These are phyloP conservation scores for Arctium lappa DNA, from an alignment of 129 eudicot genomes.

Conservation along the genomic window DNA sequence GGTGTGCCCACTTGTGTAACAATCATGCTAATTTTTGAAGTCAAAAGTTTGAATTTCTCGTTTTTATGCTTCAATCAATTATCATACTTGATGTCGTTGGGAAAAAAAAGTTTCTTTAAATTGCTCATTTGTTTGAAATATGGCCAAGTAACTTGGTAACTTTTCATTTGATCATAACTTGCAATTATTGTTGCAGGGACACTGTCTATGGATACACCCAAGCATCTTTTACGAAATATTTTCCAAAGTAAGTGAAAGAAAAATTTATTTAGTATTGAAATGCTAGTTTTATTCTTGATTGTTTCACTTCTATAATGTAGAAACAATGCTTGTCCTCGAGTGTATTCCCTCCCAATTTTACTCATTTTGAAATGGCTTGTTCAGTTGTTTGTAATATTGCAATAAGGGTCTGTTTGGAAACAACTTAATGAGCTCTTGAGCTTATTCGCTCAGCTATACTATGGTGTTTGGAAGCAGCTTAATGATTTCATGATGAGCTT, in stretches of 20 bases:
- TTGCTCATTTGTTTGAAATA: not conserved
- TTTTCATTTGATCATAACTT: slow-evolving; percentile 27
- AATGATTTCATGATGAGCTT: too few species aligned
- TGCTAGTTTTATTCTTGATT: not conserved
- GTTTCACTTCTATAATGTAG: not conserved
- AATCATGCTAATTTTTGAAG: not conserved
- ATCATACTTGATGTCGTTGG: slow-evolving; percentile 8
- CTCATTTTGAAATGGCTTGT: not conserved
- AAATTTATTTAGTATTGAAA: not conserved
- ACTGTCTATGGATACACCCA: slow-evolving; percentile 27
- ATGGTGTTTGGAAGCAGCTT: too few species aligned
- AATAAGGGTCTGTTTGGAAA: not conserved
- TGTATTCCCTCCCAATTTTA: not conserved
- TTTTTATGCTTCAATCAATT: not conserved
- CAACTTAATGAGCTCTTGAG: too few species aligned
- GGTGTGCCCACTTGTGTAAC: not conserved
- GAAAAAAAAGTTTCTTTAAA: not conserved
- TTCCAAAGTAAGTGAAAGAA: slow-evolving; percentile 63
- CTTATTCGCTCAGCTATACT: too few species aligned
- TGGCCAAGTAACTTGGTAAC: not conserved
- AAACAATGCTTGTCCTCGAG: not conserved
- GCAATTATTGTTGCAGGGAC: slow-evolving; percentile 28
- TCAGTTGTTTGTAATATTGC: not conserved
- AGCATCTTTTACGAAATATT: slow-evolving; percentile 34
- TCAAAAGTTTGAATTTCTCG: not conserved